Evolutionary conservation across 208 protist species (phyloP), one percentile per base, ranked within the genome.

Genomic region (Tritrichomonas foetus): DNA sequence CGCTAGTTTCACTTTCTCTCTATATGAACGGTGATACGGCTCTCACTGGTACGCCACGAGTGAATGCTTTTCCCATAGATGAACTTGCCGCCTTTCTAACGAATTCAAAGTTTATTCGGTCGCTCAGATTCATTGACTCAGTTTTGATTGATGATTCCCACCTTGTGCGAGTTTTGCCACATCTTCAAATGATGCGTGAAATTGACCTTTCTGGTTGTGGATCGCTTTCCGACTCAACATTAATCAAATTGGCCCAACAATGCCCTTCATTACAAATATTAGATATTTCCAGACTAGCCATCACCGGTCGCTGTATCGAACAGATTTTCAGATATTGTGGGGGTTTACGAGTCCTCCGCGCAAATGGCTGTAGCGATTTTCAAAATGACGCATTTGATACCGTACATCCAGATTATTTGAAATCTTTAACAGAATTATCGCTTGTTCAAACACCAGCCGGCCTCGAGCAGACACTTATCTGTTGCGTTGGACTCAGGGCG

Each of bases 151-250:
- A 89, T 61, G 78, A 89, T 89, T 53, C 41, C 27, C 78, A 89
- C 57, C 78, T 89, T 50, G 78, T 89, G n/a, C 41, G 41, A 89
- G 47, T 89, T 39, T 39, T 89, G 2, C 78, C 78, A 33, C 78
- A 57, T 89, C 78, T 89, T 89, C 78, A 89, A 89, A 89, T 89
- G 78, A 89, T 89, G 47, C 5, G 47, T 16, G 78, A 89, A 89
- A 89, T 89, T 30, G 47, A 89, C 27, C 27, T 89, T 0, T 89
- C 78, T 39, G 78, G 78, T 0, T 89, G 78, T 49, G 41, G 44
- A 11, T 53, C 78, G 9, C 8, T 89, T 33, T 57, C 78, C 20
- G 78, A 89, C 39, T 89, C 78, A 0, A 89, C 47, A 33, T 39
- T 89, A 57, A 89, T 89, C 30, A 53, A 57, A 57, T 47, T 89